Percentiles rank a stretch among this genome's conserved stretches.
These are phyloP conservation scores for Amesomyces nigricolor DNA, from an alignment of 2,329 filamentous ascomycete genomes.

Conservation along the genomic window DNA sequence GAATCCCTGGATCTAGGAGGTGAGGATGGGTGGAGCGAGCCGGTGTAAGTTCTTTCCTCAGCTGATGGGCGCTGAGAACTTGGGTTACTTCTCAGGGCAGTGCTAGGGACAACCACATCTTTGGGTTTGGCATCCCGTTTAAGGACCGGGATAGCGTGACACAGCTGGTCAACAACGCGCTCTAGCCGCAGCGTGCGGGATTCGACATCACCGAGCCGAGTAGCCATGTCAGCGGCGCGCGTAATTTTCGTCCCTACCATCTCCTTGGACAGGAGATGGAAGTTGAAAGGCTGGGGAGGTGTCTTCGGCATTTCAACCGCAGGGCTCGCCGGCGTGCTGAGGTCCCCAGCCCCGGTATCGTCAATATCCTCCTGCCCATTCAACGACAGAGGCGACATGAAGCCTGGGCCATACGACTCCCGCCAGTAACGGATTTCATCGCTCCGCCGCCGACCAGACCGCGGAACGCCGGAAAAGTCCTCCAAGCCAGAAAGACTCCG, in stretches of 20 bases:
- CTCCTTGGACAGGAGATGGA: conserved; percentile 45
- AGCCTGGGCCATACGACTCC: conserved; percentile 50
- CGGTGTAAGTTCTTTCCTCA: conserved; percentile 40
- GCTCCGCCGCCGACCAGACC: conserved; percentile 45
- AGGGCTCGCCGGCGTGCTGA: conserved; percentile 32
- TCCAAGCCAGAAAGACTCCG: conserved; percentile 54
- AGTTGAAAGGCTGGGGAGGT: conserved; percentile 49
- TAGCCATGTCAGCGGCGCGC: conserved; percentile 48
- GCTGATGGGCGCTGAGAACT: conserved; percentile 41
- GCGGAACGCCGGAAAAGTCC: conserved; percentile 33
- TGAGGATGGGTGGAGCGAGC: conserved; percentile 37
- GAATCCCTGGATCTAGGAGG: conserved; percentile 29
- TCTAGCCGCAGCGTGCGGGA: conserved; percentile 48
- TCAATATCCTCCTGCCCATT: conserved; percentile 28
- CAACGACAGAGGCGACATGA: conserved; percentile 49
- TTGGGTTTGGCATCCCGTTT: conserved; percentile 27
- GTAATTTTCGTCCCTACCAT: conserved; percentile 54
- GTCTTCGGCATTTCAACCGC: conserved; percentile 33
- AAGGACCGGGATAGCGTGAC: conserved; percentile 41
- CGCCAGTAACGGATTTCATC: conserved; percentile 62
- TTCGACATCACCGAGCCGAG: conserved; percentile 48
- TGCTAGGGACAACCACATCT: conserved; percentile 30
- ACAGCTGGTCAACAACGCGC: conserved; percentile 45
- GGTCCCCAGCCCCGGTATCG: conserved; percentile 27
- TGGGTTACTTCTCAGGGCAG: conserved; percentile 32